Evolutionary conservation across 2,329 filamentous ascomycete genomes (phyloP), one percentile per base, ranked within the genome.

Genomic region (Paecilomyces sp.): DNA sequence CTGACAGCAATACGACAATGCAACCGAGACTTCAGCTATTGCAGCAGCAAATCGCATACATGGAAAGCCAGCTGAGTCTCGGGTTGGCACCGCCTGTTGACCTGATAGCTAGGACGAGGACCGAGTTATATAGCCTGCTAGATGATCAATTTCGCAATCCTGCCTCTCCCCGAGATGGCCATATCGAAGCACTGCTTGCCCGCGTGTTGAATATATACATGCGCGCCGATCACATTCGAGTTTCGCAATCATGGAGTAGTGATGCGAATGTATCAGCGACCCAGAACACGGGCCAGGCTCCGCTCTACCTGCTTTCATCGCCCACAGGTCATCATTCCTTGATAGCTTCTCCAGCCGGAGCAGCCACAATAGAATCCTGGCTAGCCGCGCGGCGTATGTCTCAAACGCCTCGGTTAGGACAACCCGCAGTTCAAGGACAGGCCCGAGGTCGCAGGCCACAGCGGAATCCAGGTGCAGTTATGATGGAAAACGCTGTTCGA

Each of bases 311-410:
- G 6, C 68, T 81, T 11, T 78, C 77, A 1, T 76, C 76, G 5
- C 77, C 78, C 11, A 66, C 68, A 41, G 79, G 79, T 1, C 78
- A 77, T 31, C 75, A 80, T 58, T 78, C 76, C 8, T 62, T 81
- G 11, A 63, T 81, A 1, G 71, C 77, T 52, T 74, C 77, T 5
- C 75, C 77, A 12, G 62, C 69, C 28, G 72, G 70, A 51, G 65
- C 67, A 1, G 74, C 63, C 15, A 54, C 60, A 0, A 55, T 65
- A 11, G 65, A 62, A 25, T 36, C 61, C 1, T 59, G 62, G 3
- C 50, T 66, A 18, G 57, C 60, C 11, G 61, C 61, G 25, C 50
- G 64, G 33, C 63, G 62, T 53, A 56, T 64, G 31, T 28, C 33
- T 24, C 64, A 62, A 28, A 54, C 60, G 3, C 28, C 61, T 18